These are phyloP conservation scores for Buddleja alternifolia DNA, from an alignment of 257 asterid species.

Conservation along the genomic window DNA sequence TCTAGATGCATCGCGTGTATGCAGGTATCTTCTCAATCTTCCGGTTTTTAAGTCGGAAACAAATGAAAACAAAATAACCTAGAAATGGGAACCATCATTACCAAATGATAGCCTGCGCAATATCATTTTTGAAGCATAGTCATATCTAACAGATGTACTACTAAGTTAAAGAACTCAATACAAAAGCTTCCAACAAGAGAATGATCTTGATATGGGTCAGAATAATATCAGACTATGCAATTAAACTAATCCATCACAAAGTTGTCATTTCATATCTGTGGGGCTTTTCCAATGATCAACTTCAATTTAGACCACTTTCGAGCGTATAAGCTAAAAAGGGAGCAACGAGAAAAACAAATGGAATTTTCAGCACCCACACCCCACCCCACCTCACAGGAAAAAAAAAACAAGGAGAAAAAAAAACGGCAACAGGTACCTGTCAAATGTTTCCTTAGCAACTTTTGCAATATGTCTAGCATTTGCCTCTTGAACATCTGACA, in stretches of 20 bases:
- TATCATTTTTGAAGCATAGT: slow-evolving; percentile 11
- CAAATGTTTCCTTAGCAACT: slow-evolving; percentile 54
- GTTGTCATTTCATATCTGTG: not conserved
- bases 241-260: slow-evolving; percentile 8
- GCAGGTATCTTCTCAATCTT: not conserved
- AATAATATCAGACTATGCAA: not conserved
- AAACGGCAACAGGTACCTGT: slow-evolving; percentile 43
- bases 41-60: slow-evolving; percentile 1
- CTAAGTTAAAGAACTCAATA: not conserved
- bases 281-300: not conserved
- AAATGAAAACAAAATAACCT: too few relatives aligned
- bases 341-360: not conserved
- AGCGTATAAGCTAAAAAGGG: not conserved
- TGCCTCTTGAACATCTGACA: slow-evolving; percentile 58
- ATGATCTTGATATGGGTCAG: slow-evolving; percentile 2
- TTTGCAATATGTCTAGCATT: slow-evolving; percentile 59
- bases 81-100: slow-evolving; percentile 17
- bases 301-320: not conserved
- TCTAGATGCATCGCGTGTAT: not conserved
- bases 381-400: not conserved
- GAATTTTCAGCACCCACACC: not conserved
- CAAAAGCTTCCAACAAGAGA: slow-evolving; percentile 1
- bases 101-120: not conserved
- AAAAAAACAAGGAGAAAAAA: not conserved
- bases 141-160: not conserved